Percentiles rank a stretch among this genome's conserved stretches.
Evolutionary conservation across 495 filamentous ascomycete genomes (phyloP).

Genomic region (Terfezia claveryi): DNA sequence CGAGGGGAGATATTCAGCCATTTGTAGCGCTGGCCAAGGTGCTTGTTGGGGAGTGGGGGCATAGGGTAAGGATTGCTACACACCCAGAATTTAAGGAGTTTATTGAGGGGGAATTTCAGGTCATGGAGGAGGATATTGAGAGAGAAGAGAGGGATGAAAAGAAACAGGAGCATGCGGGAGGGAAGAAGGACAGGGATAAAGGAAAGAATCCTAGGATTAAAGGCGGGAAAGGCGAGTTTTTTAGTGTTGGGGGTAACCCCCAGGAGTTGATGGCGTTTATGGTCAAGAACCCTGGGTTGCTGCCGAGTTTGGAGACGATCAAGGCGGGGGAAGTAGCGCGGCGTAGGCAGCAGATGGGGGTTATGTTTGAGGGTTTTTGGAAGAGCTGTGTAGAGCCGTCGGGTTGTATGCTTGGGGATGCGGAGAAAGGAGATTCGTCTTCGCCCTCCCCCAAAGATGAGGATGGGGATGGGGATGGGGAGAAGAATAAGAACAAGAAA

Average conservation of each 20-base stretch:
- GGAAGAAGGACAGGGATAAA: constrained; percentile 27
- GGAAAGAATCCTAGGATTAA: constrained; percentile 19
- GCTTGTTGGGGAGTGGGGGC: constrained; percentile 43
- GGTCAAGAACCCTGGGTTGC: constrained; percentile 57
- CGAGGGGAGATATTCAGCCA: constrained; percentile 54
- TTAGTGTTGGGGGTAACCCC: constrained; percentile 48
- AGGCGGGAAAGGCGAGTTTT: constrained; percentile 31
- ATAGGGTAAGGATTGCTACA: constrained; percentile 47
- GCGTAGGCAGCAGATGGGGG: constrained; percentile 36
- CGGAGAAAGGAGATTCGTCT: neutral
- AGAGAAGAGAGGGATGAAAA: constrained; percentile 21
- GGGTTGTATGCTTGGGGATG: constrained; percentile 11
- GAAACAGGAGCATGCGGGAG: constrained; percentile 4
- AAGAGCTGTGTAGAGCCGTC: constrained; percentile 35
- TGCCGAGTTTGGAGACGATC: constrained; percentile 40
- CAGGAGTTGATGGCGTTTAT: constrained; percentile 61
- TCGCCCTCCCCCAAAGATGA: constrained; percentile 8
- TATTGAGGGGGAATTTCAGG: constrained; percentile 22
- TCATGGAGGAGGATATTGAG: constrained; percentile 27
- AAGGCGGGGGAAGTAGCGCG: constrained; percentile 41
- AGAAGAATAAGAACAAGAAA: neutral
- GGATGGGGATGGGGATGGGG: constrained; percentile 1
- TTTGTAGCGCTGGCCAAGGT: constrained; percentile 51
- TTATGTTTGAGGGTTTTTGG: constrained; percentile 42
- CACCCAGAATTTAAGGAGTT: constrained; percentile 46